Evolutionary conservation across 345 rosid species (phyloP).

Genomic region (Eucalyptus melliodora): DNA sequence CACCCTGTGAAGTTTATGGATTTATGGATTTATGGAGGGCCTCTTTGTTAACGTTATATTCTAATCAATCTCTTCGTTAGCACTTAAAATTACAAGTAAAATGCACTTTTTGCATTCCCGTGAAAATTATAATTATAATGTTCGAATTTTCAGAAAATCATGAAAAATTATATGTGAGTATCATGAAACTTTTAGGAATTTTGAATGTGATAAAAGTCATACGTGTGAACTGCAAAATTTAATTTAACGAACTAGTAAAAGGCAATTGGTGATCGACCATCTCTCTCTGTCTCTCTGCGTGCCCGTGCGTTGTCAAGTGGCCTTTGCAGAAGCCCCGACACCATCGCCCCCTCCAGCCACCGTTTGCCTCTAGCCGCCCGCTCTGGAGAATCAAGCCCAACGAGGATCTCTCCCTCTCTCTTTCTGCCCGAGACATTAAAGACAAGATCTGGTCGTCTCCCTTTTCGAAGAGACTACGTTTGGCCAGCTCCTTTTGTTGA

Average conservation of each 20-base stretch:
- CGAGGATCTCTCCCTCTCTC: not conserved
- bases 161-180: not conserved
- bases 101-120: not conserved
- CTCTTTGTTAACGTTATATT: not conserved
- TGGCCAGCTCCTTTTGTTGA: not conserved
- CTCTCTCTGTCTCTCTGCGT: not conserved
- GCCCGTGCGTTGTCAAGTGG: not conserved
- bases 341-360: not conserved
- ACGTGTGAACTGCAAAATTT: not conserved
- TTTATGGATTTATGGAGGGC: not conserved
- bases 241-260: not conserved
- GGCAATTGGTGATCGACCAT: not conserved
- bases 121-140: not conserved
- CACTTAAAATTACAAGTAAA: not conserved
- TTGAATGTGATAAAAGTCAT: not conserved
- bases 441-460: not conserved
- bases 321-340: not conserved
- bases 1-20: not conserved
- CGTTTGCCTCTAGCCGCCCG: not conserved
- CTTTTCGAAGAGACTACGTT: not conserved
- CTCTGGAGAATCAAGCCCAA: not conserved
- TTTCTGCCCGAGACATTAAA: not conserved
- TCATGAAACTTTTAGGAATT: not conserved
- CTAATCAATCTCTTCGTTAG: not conserved
- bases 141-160: not conserved